Evolutionary conservation across 768 basidiomycete genomes (phyloP), one percentile per base, ranked within the genome.

Genomic region (Dioszegia hungarica): DNA sequence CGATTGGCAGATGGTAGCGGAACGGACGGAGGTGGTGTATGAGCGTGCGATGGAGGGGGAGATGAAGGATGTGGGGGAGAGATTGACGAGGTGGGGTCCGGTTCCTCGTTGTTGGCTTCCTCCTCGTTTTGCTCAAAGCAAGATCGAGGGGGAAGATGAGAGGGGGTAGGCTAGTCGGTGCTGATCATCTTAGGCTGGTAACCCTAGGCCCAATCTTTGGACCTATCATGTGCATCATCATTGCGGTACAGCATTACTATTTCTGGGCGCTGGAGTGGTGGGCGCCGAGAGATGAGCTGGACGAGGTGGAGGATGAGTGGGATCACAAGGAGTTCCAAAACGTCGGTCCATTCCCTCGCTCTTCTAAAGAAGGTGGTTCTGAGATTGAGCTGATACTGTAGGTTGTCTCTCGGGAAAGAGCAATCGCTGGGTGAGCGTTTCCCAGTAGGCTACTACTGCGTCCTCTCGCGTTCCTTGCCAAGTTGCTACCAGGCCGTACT

Each of bases 231-330:
- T 85, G 88, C 9, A 84, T 86, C 62, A 97, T 98, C 37, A 78
- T 95, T 38, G 79, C 92, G 27, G 89, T 98, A 1, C 87, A 92
- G 66, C 90, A 90, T 70, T 74, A 94, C 8, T 94, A 95, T 76
- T 91, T 90, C 73, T 68, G 85, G 63, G 79, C 89, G 46, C 79
- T 99, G 3, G 90, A 95, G 66, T 63, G 49, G 56, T 56, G 53
- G 80, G 81, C 85, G 70, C 94, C 94, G 0, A 78, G 86, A 43
- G 83, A 86, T 20, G 80, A 85, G 54, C 77, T 95, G 50, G 89
- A 51, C 27, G 34, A 51, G 12, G 49, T 51, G 19, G 49, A 51
- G 22, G 49, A 38, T 38, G 34, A 51, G n/a, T 51, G 49, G 49
- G 49, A 51, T 17, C 49, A 51, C 38, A 22, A 17, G 34, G 39